Conservation (phyloP, 805 yeast genomes). For the Spencermartinsiella europaea region DNA sequence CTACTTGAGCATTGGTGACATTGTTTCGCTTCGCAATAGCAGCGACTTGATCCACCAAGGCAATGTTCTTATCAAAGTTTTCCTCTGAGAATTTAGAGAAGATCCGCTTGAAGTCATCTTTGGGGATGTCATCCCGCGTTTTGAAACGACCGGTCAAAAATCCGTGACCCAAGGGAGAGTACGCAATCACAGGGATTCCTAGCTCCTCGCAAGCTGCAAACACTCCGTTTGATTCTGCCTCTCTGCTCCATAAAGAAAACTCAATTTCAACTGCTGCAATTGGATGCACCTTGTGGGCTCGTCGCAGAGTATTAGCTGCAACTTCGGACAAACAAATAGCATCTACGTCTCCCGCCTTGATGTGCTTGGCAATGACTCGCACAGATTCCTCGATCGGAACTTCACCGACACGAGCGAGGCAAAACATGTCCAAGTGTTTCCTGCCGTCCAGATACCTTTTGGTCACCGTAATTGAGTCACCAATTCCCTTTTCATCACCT, state of each 20-base stretch:
- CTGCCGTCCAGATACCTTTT: constrained; percentile 17
- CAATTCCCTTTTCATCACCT: constrained; percentile 29
- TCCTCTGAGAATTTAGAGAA: constrained; percentile 59
- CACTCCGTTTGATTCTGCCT: constrained; percentile 58
- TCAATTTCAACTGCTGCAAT: constrained; percentile 74
- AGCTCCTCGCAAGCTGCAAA: constrained; percentile 52
- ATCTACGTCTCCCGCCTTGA: constrained; percentile 59
- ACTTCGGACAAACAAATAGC: constrained; percentile 76
- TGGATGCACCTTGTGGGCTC: constrained; percentile 51
- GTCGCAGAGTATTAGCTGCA: constrained; percentile 51
- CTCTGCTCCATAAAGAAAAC: constrained; percentile 64
- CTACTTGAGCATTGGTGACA: constrained; percentile 58
- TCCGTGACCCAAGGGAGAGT: constrained; percentile 82
- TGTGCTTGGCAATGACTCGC: constrained; percentile 46
- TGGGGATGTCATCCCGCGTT: constrained; percentile 43
- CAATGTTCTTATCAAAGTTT: constrained; percentile 48
- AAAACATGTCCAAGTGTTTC: constrained; percentile 48
- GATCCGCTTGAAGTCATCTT: constrained; percentile 48
- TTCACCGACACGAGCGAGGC: constrained; percentile 60
- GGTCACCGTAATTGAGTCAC: not conserved
- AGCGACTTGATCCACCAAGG: constrained; percentile 44
- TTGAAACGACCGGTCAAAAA: constrained; percentile 60
- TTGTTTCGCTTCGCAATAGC: constrained; percentile 44
- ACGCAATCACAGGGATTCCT: constrained; percentile 65
- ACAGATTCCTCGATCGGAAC: constrained; percentile 58